These are phyloP conservation scores for Cyberlindnera maritima DNA, from an alignment of 805 yeast genomes.

Conservation along the genomic window DNA sequence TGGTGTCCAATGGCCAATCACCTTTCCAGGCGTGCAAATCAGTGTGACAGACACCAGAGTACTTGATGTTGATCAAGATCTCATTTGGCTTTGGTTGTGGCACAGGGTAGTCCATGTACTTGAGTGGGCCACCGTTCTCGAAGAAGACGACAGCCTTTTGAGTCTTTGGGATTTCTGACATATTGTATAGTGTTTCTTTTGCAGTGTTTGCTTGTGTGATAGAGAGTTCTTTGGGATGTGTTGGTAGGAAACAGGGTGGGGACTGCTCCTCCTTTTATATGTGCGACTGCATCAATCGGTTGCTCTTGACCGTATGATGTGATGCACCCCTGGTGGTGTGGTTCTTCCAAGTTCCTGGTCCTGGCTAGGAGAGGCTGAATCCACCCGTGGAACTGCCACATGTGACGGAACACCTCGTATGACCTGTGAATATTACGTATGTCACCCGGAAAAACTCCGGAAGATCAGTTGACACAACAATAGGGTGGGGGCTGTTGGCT, in stretches of 20 bases:
- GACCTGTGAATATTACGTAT: not conserved
- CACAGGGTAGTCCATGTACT: constrained; percentile 49
- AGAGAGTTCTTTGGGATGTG: no score
- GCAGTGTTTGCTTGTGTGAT: no score
- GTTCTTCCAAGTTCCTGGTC: not conserved
- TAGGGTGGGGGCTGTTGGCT: not conserved
- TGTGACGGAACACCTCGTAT: not conserved
- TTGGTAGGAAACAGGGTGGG: no score
- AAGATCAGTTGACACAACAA: not conserved
- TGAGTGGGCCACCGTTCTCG: constrained; percentile 44
- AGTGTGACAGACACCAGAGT: constrained; percentile 65
- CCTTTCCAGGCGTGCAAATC: constrained; percentile 58
- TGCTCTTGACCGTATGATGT: not conserved
- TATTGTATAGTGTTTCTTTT: constrained; percentile 1
- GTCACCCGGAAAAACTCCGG: not conserved
- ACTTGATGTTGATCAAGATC: constrained; percentile 52
- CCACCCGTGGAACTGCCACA: not conserved
- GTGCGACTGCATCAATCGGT: not conserved
- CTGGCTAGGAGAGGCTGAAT: no score
- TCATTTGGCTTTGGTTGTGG: constrained; percentile 56
- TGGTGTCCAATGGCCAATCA: constrained; percentile 57
- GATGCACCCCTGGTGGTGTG: not conserved
- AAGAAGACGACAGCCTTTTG: constrained; percentile 53
- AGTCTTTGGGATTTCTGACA: constrained; percentile 35
- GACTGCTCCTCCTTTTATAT: not conserved